Percentiles rank a stretch among this genome's conserved stretches.
phyloP scores from a whole-genome alignment of 1,284 basidiomycete species.

The Pisolithus thermaeus region DNA sequence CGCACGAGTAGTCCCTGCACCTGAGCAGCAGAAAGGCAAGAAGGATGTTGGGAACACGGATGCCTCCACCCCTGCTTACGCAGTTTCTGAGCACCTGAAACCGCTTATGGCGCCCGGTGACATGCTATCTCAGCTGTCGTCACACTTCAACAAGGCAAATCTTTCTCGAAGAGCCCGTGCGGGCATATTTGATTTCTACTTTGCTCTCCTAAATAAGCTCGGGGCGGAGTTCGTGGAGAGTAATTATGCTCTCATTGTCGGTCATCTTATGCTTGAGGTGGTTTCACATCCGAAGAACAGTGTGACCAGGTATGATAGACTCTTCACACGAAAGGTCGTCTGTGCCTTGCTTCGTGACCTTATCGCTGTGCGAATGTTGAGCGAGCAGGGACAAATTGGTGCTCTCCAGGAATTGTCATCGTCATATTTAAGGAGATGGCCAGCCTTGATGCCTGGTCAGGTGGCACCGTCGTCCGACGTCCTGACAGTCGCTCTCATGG shows the following conservation, averaged over 20 bases:
- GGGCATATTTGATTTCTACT: conserved; percentile 89
- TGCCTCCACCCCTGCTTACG: conserved; percentile 39
- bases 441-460: conserved; percentile 85
- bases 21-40: conserved; percentile 59
- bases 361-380: conserved; percentile 82
- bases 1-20: conserved; percentile 47
- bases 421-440: conserved; percentile 86
- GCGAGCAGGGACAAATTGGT: conserved; percentile 88
- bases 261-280: conserved; percentile 78
- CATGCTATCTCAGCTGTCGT: conserved; percentile 79
- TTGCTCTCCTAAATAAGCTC: conserved; percentile 69
- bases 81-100: conserved; percentile 57
- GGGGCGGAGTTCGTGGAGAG: conserved; percentile 77
- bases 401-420: conserved; percentile 85
- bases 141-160: conserved; percentile 73
- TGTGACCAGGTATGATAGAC: conserved; percentile 64
- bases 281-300: conserved; percentile 52
- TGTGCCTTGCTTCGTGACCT: conserved; percentile 79
- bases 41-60: conserved; percentile 60
- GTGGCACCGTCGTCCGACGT: conserved; percentile 66
- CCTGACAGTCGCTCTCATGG: conserved; percentile 74
- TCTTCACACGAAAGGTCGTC: conserved; percentile 71
- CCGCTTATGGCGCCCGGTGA: conserved; percentile 72
- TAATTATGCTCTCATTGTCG: conserved; percentile 77
- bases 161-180: conserved; percentile 68